Percentiles rank a stretch among this genome's conserved stretches.
phyloP scores from a whole-genome alignment of 225 moss, liverwort and hornwort species.

The Ulota crispa region DNA sequence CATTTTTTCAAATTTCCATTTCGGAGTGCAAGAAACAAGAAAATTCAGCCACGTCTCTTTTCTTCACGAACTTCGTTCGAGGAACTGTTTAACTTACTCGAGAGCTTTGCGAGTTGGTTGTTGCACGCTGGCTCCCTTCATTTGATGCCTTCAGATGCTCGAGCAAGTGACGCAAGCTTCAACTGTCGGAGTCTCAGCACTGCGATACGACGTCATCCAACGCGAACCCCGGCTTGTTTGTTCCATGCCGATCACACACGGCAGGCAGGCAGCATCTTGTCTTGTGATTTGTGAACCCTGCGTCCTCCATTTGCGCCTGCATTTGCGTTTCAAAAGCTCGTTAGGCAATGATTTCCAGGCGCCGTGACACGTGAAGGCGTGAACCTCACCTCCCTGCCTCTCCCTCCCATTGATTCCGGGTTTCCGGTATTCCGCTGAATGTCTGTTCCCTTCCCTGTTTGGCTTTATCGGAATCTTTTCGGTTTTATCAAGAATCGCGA shows the following conservation, averaged over 20 bases:
- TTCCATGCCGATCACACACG: background rate
- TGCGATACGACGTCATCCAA: background rate
- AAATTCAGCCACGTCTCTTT: background rate
- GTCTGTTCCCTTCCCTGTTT: background rate
- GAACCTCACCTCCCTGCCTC: background rate
- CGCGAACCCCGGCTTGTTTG: background rate
- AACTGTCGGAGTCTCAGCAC: background rate
- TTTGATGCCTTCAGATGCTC: no score
- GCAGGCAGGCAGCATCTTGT: background rate
- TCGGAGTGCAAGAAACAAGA: no score
- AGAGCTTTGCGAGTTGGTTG: background rate
- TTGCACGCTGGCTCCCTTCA: no score
- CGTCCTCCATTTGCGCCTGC: background rate
- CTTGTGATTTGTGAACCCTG: no score
- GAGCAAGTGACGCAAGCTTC: conserved; percentile 1
- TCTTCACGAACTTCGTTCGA: no score
- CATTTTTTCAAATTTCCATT: background rate
- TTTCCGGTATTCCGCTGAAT: no score
- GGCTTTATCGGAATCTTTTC: background rate
- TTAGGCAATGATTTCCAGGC: background rate
- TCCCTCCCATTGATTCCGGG: no score
- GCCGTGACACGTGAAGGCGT: no score
- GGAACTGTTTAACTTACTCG: no score
- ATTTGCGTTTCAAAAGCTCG: background rate
- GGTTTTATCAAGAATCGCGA: no score